Base-by-base conservation (phyloP, 2,329 filamentous ascomycete genomes). In the Diaporthe helianthi region DNA sequence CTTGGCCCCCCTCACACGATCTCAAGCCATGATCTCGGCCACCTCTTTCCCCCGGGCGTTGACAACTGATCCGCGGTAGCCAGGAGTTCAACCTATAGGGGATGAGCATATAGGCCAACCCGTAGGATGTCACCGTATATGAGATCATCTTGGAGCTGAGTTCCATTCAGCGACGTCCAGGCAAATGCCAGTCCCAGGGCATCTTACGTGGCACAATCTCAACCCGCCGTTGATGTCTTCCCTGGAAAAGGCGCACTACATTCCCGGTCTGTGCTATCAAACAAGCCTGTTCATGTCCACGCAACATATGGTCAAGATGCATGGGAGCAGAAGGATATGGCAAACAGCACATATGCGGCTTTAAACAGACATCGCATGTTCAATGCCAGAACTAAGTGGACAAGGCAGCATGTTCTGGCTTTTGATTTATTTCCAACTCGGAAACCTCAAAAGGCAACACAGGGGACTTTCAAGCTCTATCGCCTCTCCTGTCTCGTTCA, bases 211-310 rank as follows among this genome's bases (percentile, higher is more conserved):
- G 41, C 33, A n/a, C 52, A 69, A 38, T 6, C 5, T 3, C 13
- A 66, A 31, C 31, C 46, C 24, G 51, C 44, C 9, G 38, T 60
- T 6, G 6, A 13, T 46, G 67, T 66, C 52, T 66, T 26, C 29
- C 61, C 51, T 22, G 47, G 44, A 38, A 29, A 38, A 60, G 41
- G 67, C 44, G 66, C 19, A 15, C 31, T 66, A 53, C 55, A 66
- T 69, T 49, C 36, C 53, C 26, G 41, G 8, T 7, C 22, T 66
- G 67, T 69, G 53, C 53, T 65, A 69, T 69, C 67, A 69, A 69
- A 69, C 67, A 66, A 66, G 13, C 29, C 19, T 17, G 17, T 36
- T 13, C 41, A 24, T 17, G 17, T 36, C 12, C 41, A 24, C 29
- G 41, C 33, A 49, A 31, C 53, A 38, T 19, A 41, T 22, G 15